Conservation (phyloP, 148 eudicot genomes). For the Arbutus unedo region DNA sequence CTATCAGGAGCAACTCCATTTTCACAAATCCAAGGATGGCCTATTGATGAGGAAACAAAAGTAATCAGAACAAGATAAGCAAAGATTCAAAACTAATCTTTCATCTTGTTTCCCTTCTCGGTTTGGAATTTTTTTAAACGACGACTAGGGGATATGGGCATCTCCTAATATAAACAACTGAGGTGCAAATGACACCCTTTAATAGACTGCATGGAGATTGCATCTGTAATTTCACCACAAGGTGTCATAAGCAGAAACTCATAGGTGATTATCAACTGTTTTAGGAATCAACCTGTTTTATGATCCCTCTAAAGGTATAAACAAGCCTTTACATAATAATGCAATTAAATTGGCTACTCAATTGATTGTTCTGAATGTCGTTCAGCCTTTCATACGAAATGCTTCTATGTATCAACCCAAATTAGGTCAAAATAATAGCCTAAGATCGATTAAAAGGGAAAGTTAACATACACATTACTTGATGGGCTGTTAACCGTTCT, state of each 20-base stretch:
- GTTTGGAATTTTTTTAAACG: neutral
- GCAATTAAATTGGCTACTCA: neutral
- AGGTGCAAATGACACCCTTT: slow-evolving; percentile 7
- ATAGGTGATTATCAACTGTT: neutral
- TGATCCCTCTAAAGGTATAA: neutral
- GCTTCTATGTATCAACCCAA: neutral
- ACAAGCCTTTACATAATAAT: neutral
- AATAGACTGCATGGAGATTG: neutral
- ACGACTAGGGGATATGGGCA: neutral
- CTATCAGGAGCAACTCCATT: slow-evolving; percentile 97
- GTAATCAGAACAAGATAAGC: neutral
- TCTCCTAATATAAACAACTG: neutral
- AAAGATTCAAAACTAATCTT: neutral
- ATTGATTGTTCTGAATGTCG: neutral
- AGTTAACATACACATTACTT: slow-evolving; percentile 76
- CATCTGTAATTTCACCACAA: neutral
- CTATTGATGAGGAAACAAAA: slow-evolving; percentile 28
- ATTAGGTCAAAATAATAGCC: neutral
- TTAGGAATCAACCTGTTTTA: neutral
- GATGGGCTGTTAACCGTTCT: slow-evolving; percentile 83
- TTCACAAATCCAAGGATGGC: slow-evolving; percentile 99
- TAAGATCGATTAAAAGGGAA: neutral
- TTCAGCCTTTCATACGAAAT: neutral
- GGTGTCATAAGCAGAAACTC: slow-evolving; percentile 5
- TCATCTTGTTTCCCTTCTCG: neutral